Conservation (phyloP, 768 basidiomycete species). For the Trametes gibbosa region DNA sequence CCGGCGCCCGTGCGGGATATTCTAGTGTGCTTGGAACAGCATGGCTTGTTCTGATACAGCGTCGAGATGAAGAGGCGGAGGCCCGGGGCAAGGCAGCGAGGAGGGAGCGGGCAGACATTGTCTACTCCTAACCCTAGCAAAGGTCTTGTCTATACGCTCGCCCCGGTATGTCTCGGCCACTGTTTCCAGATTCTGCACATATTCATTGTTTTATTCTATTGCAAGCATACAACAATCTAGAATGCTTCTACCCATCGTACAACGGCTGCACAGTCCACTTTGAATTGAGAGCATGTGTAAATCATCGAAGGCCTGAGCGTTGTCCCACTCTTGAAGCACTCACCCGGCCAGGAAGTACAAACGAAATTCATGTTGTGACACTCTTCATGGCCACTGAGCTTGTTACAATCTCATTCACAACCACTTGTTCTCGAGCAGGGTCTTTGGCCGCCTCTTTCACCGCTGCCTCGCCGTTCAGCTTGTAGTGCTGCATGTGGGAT, state of each 20-base stretch:
- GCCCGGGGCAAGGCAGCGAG: conserved; percentile 1
- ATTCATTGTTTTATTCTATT: neutral
- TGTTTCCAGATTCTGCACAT: neutral
- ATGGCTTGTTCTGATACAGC: neutral
- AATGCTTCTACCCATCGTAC: neutral
- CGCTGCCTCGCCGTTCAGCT: conserved; percentile 55
- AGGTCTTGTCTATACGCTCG: neutral
- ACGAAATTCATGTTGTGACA: conserved; percentile 38
- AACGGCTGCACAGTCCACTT: too few relatives aligned
- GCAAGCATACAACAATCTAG: neutral
- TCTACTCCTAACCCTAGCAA: conserved; percentile 15
- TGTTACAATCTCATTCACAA: conserved; percentile 66
- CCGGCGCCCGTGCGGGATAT: too few relatives aligned
- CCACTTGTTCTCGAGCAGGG: conserved; percentile 33
- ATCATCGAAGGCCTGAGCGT: too few relatives aligned
- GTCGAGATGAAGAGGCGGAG: conserved; percentile 3
- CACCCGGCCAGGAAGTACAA: neutral
- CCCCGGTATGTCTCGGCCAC: neutral
- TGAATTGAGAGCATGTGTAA: too few relatives aligned
- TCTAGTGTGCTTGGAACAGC: neutral
- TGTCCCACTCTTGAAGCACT: too few relatives aligned
- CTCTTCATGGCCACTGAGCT: conserved; percentile 82
- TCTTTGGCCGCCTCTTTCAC: conserved; percentile 36
- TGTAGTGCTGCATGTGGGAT: conserved; percentile 54
- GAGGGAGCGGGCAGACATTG: conserved; percentile 15